Base-by-base conservation (phyloP, 768 basidiomycete species). In the Auricularia auricula-judae region DNA sequence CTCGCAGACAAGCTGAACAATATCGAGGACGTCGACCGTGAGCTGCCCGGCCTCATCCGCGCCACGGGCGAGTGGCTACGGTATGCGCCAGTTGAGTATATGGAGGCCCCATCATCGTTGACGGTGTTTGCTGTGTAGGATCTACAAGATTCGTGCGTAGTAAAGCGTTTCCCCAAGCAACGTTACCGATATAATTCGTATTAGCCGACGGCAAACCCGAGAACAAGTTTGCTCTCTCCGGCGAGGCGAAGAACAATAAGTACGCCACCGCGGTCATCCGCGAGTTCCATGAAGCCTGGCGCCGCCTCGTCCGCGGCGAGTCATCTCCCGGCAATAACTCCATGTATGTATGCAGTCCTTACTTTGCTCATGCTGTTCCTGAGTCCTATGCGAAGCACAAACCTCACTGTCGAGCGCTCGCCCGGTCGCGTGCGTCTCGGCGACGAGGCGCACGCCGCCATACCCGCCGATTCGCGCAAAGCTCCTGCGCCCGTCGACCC, bases 11-110 rank as follows among this genome's bases (percentile, higher is more conserved):
- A 96, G 77, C 84, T 99, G 72, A 99, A 98, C 77, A 96, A 99
- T 76, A 91, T 98, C 64, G 97, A 98, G 79, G 97, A 99, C 72
- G 94, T 99, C 72, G 97, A 98, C 79, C 84, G 94, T 68, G 94
- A 98, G 76, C 87, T 98, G 62, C 97, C 97, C 54, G 97, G 97
- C 67, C 81, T 98, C 70, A 90, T 98, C 79, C 84, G 95, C 68
- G 96, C 95, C 29, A 96, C 95, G 63, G 98, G 97, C 73, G 97
- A 98, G 77, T 99, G 97, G 97, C 98, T 99, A 90, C 83, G 92
- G 89, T 88, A 12, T 16, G 34, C 29, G 43, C 43, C 36, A 11
- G 36, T 47, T 14, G 29, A 2, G 29, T 21, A 11, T 12, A 4
- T 14, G 23, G 29, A 36, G 8, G 36, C 10, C 53, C 14, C 18